Base-by-base conservation (phyloP, 352 stramenopile species). In the Phytophthora pistaciae region DNA sequence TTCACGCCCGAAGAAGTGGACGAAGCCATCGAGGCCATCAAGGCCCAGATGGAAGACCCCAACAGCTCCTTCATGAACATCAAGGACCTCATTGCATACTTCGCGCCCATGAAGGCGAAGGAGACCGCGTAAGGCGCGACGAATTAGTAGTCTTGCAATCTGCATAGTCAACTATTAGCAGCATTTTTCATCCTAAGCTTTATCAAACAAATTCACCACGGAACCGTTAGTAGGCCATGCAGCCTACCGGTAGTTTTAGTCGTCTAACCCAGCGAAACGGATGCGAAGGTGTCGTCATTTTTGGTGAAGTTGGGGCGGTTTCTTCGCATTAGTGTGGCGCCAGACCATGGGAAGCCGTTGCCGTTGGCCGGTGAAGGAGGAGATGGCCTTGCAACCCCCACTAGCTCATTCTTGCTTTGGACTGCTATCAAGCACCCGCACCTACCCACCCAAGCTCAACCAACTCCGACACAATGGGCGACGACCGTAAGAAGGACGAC, bases 1-100 rank as follows among this genome's bases (percentile, higher is more conserved):
- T 94, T 92, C 68, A 72, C 78, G 0, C 57, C 72, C 0, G 66
- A 85, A 42, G 83, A 92, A 70, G 82, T 94, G 16, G 78, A 90
- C 31, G 81, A 83, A 60, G 79, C 75, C 5, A 85, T 92, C 33
- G 72, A 74, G 14, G 72, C 81, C 0, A 73, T 84, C 33, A 84
- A 82, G 29, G 25, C 63, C 5, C 53, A 80, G 27, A 78, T 82
- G 55, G 49, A 71, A 20, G 78, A 87, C 40, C 65, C 69, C 11
- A 63, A 68, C 0, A 83, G 58, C 27, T 78, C 79, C 0, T 88
- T 90, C 58, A 79, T 90, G 54, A 64, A 75, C 16, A 69, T 85
- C 33, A 80, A 84, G 27, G 70, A 79, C 33, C 68, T 90, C 66
- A 80, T 91, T 49, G 62, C 66, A 1, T 85, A 83, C 48, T 91